These are phyloP conservation scores for Hypoxylon lenormandii DNA, from an alignment of 495 filamentous ascomycete genomes.

Conservation along the genomic window DNA sequence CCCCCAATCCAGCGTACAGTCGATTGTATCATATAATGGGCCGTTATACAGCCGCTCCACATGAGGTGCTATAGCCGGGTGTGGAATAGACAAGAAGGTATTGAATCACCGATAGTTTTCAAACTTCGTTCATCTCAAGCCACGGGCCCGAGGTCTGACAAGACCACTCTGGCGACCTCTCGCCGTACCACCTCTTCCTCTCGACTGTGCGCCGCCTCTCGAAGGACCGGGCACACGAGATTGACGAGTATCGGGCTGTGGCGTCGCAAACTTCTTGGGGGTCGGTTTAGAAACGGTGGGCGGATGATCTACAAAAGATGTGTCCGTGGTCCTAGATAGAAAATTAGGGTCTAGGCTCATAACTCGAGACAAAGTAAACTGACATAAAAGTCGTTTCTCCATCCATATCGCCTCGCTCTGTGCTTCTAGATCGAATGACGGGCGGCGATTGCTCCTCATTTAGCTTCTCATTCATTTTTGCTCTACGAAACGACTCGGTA, in stretches of 20 bases:
- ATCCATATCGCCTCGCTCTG: constrained; percentile 52
- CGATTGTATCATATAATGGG: constrained; percentile 1
- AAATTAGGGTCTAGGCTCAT: constrained; percentile 41
- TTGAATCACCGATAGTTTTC: background rate
- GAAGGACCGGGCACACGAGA: constrained; percentile 57
- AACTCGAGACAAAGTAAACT: constrained; percentile 45
- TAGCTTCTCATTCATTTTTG: constrained; percentile 62
- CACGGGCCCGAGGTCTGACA: constrained; percentile 46
- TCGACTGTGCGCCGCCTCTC: constrained; percentile 54
- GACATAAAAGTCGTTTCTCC: constrained; percentile 90
- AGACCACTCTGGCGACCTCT: constrained; percentile 51
- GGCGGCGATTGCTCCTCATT: constrained; percentile 61
- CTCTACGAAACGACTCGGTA: constrained; percentile 77
- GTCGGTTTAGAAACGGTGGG: constrained; percentile 75
- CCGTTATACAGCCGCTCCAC: background rate
- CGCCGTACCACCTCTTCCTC: constrained; percentile 42
- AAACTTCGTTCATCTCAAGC: constrained; percentile 47
- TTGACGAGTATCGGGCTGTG: constrained; percentile 55
- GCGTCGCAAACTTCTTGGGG: constrained; percentile 70
- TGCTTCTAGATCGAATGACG: constrained; percentile 45
- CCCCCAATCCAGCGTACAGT: background rate
- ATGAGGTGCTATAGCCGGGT: constrained; percentile 2
- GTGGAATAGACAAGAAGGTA: background rate
- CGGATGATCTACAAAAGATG: constrained; percentile 91
- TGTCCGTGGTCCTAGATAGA: constrained; percentile 83